Conservation (phyloP, 169 alveolate genomes). For the Plasmodium malariae region DNA sequence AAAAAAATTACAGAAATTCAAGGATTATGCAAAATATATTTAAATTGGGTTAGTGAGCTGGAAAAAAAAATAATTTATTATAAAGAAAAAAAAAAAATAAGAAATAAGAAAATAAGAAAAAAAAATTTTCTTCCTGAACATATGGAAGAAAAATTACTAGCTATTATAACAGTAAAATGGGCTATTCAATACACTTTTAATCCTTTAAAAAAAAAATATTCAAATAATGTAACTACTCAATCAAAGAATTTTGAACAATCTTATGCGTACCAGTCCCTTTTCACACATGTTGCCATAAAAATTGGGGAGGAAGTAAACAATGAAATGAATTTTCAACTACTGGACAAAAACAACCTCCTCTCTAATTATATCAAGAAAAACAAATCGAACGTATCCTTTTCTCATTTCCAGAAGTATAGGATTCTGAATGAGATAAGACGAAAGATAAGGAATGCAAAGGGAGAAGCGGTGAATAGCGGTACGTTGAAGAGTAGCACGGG, state of each 20-base stretch:
- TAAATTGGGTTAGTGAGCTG: conserved; percentile 67
- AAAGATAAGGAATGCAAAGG: not conserved
- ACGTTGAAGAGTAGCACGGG: conserved; percentile 31
- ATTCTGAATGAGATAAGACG: conserved; percentile 23
- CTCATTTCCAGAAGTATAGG: conserved; percentile 45
- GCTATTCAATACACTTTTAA: conserved; percentile 83
- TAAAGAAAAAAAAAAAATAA: conserved; percentile 78
- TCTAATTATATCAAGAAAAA: conserved; percentile 51
- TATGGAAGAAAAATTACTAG: conserved; percentile 43
- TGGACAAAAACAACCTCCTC: conserved; percentile 37
- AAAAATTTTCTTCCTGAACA: conserved; percentile 45
- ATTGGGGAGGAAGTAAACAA: conserved; percentile 86
- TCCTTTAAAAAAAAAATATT: conserved; percentile 80
- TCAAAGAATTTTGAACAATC: conserved; percentile 76
- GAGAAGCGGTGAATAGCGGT: not conserved
- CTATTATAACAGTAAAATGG: conserved; percentile 79
- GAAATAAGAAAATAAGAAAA: conserved; percentile 63
- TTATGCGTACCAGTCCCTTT: conserved; percentile 81
- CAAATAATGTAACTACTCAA: conserved; percentile 78
- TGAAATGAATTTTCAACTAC: conserved; percentile 56
- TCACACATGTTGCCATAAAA: conserved; percentile 83
- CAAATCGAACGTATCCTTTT: conserved; percentile 48
- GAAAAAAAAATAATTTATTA: conserved; percentile 30
- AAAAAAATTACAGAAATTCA: conserved; percentile 67
- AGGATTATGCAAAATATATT: conserved; percentile 72